These are phyloP conservation scores for Fomitiporia mediterranea DNA, from an alignment of 1,284 basidiomycete species.

Conservation along the genomic window DNA sequence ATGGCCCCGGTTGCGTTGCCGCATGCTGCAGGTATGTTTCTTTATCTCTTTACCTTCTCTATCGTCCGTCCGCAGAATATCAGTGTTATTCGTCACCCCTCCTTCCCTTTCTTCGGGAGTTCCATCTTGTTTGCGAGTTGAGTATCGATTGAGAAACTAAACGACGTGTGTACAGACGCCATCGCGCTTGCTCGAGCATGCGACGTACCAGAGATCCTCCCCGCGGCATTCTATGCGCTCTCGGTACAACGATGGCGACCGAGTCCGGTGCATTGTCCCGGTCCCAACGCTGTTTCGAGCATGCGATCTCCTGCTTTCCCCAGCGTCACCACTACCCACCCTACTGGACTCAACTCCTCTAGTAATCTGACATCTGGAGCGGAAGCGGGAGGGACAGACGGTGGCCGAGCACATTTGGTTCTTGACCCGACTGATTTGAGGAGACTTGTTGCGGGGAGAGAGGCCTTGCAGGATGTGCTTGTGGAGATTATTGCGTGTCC, in stretches of 20 bases:
- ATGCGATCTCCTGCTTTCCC: background rate
- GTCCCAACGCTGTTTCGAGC: background rate
- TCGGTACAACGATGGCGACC: slow-evolving; percentile 30
- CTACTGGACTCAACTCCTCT: background rate
- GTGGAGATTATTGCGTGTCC: slow-evolving; percentile 26
- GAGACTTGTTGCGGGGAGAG: slow-evolving; percentile 31
- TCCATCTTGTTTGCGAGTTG: background rate
- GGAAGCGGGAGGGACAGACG: slow-evolving; percentile 24
- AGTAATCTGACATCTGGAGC: background rate
- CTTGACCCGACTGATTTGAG: slow-evolving; percentile 30
- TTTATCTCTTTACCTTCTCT: background rate
- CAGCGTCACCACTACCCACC: background rate
- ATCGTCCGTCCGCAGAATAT: background rate
- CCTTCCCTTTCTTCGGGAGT: background rate
- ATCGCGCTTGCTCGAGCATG: slow-evolving; percentile 30
- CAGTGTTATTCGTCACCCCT: background rate
- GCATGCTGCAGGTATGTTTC: slow-evolving; percentile 34
- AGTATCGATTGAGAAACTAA: background rate
- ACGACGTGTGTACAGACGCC: slow-evolving; percentile 19
- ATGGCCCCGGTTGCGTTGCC: slow-evolving; percentile 30
- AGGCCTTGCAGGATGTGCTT: slow-evolving; percentile 28
- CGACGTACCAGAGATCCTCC: slow-evolving; percentile 30
- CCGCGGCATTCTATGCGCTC: slow-evolving; percentile 33
- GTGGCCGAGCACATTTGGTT: slow-evolving; percentile 29
- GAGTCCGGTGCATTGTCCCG: background rate